phyloP scores from a whole-genome alignment of 805 yeast species.

The Yarrowia deformans region DNA sequence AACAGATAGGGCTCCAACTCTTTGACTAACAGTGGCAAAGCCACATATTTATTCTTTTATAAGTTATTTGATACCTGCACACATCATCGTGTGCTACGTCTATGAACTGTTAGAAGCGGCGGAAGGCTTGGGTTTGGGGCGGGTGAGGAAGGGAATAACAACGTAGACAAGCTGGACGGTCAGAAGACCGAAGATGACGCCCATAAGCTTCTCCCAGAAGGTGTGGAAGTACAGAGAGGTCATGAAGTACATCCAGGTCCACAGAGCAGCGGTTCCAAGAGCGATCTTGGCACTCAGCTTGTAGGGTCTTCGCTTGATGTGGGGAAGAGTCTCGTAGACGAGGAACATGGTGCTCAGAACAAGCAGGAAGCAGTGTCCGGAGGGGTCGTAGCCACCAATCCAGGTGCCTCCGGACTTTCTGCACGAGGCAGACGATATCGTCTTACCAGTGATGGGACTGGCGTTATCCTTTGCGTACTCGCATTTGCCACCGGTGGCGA shows the following conservation, averaged over 20 bases:
- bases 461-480: constrained; percentile 42
- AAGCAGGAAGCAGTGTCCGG: constrained; percentile 88
- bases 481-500: constrained; percentile 85
- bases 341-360: constrained; percentile 70
- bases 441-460: constrained; percentile 9
- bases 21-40: constrained; percentile 2
- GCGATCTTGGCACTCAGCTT: constrained; percentile 47
- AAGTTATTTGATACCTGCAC: constrained; percentile 27
- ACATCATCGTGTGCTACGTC: not conserved
- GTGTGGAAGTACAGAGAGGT: constrained; percentile 89
- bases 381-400: constrained; percentile 93
- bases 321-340: constrained; percentile 66
- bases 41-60: constrained; percentile 29
- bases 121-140: constrained; percentile 25
- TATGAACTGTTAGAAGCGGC: constrained; percentile 11
- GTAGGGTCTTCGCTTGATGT: constrained; percentile 27
- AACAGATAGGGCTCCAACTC: not conserved
- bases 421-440: constrained; percentile 54
- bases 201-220: constrained; percentile 73
- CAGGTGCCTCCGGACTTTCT: constrained; percentile 69
- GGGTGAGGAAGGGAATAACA: constrained; percentile 38
- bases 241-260: constrained; percentile 89
- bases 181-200: constrained; percentile 66
- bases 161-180: constrained; percentile 59
- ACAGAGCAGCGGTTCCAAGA: constrained; percentile 56